Evolutionary conservation across 805 yeast species (phyloP).

Genomic region (Wickerhamiella australiensis): DNA sequence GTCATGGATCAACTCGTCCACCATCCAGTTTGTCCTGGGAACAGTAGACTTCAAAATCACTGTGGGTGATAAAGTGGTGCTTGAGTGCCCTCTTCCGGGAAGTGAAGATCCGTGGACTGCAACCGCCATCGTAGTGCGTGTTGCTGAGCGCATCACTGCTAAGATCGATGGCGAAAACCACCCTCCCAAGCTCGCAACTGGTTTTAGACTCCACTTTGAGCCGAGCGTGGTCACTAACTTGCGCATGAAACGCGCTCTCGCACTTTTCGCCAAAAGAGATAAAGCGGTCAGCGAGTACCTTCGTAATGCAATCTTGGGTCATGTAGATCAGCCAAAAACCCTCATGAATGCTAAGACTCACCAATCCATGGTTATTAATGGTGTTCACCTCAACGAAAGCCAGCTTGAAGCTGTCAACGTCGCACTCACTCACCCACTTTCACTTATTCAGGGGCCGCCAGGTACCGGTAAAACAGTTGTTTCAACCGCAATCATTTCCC

Average conservation of each 20-base stretch:
- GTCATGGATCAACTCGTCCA: conserved; percentile 5
- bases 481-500: conserved; percentile 77
- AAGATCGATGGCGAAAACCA: conserved; percentile 25
- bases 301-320: conserved; percentile 70
- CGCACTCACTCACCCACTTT: conserved; percentile 58
- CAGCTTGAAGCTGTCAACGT: conserved; percentile 65
- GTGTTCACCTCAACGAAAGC: conserved; percentile 60
- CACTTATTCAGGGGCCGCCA: conserved; percentile 90
- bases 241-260: conserved; percentile 73
- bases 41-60: conserved; percentile 54
- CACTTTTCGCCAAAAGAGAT: conserved; percentile 54
- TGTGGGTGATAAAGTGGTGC: conserved; percentile 70
- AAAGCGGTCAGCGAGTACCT: conserved; percentile 61
- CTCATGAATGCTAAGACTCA: conserved; percentile 46
- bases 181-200: conserved; percentile 47
- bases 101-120: conserved; percentile 7
- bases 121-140: background rate
- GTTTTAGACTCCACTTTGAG: conserved; percentile 73
- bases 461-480: conserved; percentile 95
- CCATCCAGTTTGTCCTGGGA: conserved; percentile 38
- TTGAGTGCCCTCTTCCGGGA: conserved; percentile 35
- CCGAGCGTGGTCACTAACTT: conserved; percentile 80
- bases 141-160: conserved; percentile 9
- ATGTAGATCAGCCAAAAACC: conserved; percentile 52
- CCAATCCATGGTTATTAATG: conserved; percentile 46